Evolutionary conservation across 768 basidiomycete genomes (phyloP).

Genomic region (Macrocybe gigantea): DNA sequence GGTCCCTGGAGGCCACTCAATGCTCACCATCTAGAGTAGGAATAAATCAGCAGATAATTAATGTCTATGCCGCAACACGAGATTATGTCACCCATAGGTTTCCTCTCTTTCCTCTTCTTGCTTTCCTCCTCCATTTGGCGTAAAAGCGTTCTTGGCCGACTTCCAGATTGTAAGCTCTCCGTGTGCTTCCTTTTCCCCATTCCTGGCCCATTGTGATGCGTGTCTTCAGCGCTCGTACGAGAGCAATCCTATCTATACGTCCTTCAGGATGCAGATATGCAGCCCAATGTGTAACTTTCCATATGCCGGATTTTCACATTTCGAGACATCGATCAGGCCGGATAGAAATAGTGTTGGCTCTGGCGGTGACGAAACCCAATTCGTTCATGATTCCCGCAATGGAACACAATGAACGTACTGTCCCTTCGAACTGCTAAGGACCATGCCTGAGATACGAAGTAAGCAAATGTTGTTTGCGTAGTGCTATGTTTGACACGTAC

Average conservation of each 20-base stretch:
- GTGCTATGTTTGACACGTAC: no score
- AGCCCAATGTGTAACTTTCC: slow-evolving; percentile 11
- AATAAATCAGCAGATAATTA: no score
- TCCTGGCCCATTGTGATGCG: not conserved
- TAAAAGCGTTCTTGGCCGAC: no score
- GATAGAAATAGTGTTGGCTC: slow-evolving; percentile 9
- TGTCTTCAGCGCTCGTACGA: not conserved
- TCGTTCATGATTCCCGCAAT: slow-evolving; percentile 2
- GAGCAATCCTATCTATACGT: slow-evolving; percentile 8
- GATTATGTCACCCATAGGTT: no score
- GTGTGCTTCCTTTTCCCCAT: not conserved
- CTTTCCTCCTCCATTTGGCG: no score
- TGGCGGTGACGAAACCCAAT: slow-evolving; percentile 3
- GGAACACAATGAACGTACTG: slow-evolving; percentile 1
- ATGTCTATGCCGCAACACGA: no score
- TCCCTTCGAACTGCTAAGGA: not conserved
- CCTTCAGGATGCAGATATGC: slow-evolving; percentile 10
- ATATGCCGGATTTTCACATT: slow-evolving; percentile 9
- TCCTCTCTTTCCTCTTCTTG: no score
- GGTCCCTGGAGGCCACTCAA: not conserved
- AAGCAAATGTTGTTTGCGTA: not conserved
- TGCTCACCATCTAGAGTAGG: no score
- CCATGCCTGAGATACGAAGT: slow-evolving; percentile 1
- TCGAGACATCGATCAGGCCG: slow-evolving; percentile 9
- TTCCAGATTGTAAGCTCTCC: no score